Conservation (phyloP, 2,329 filamentous ascomycete genomes). For the Fusarium falciforme region DNA sequence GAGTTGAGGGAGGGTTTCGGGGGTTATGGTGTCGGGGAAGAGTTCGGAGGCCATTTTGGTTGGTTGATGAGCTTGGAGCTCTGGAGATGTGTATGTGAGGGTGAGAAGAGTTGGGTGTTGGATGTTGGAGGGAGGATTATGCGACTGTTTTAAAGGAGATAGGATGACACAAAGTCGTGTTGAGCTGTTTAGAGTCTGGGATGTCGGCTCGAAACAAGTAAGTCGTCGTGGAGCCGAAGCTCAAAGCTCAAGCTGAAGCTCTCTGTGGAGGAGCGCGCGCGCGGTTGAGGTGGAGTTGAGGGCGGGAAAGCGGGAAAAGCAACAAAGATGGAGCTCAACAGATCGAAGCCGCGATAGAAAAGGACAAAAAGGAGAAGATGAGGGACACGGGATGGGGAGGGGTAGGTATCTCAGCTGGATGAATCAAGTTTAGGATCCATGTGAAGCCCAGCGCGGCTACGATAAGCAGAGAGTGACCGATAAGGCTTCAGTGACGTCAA, state of each 20-base stretch:
- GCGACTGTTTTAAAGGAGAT: neutral
- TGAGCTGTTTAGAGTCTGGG: neutral
- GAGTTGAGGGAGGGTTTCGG: slow-evolving; percentile 72
- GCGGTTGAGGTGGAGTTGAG: slow-evolving; percentile 9
- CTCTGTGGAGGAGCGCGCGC: slow-evolving; percentile 1
- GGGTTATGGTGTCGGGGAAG: slow-evolving; percentile 59
- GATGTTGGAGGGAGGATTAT: neutral
- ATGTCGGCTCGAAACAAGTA: neutral
- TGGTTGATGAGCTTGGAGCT: slow-evolving; percentile 15
- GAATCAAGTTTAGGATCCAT: slow-evolving; percentile 1
- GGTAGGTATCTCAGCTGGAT: neutral
- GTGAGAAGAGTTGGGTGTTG: neutral
- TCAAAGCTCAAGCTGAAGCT: slow-evolving; percentile 6
- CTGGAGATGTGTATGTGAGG: neutral
- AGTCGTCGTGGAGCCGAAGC: slow-evolving; percentile 9
- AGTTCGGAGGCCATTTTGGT: slow-evolving; percentile 43
- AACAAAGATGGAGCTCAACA: neutral
- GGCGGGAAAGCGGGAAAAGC: neutral
- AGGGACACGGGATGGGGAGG: neutral
- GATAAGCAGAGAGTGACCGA: slow-evolving; percentile 37
- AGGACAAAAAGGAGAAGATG: neutral
- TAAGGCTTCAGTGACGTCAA: slow-evolving; percentile 44
- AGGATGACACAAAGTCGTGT: neutral
- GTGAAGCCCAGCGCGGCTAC: slow-evolving; percentile 39
- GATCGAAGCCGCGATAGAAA: neutral